Base-by-base conservation (phyloP, 305 asterid species). In the Rubia tinctorum region DNA sequence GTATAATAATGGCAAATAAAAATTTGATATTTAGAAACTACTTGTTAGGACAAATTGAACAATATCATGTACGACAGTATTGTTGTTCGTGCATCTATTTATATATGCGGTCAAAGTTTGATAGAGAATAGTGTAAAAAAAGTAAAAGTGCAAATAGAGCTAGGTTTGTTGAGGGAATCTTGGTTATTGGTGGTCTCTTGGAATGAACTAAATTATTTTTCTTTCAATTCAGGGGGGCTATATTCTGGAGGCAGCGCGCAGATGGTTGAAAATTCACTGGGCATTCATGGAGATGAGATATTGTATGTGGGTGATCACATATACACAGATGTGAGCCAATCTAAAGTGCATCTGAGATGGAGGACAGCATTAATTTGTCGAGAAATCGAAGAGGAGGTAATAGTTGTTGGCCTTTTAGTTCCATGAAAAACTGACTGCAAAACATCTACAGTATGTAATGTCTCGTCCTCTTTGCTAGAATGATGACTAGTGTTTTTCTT, bases 221-320 rank as follows among this genome's bases (percentile, higher is more conserved):
- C 9, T 49, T 25, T 34, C 64, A 70, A 11, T 6, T 49, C 81
- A 92, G 97, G 97, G 75, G 96, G 97, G 25, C 55, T 92, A 66
- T 92, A 92, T 78, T 92, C 97, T 63, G 97, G 97, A 67, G 97
- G 97, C 79, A 92, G 95, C 66, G 97, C 97, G 44, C 97, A 90
- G 87, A 92, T 92, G 96, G 80, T 92, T 80, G 97, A 92, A 83
- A 92, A 83, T 74, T 92, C 96, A 23, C 92, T 92, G 30, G 85
- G 87, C 73, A 68, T 92, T 72, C 97, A 92, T 20, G 97, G 97
- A 83, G 96, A 92, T 80, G 97, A 92, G 83, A 92, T 92, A 79
- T 73, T 92, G 68, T 92, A 92, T 80, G 97, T 92, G 51, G 97
- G 97, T 68, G 97, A 92, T 84, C 97, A 92, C 78, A 90, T 92